phyloP scores from a whole-genome alignment of 2,329 filamentous ascomycete genomes.

The Zasmidium angulare region DNA sequence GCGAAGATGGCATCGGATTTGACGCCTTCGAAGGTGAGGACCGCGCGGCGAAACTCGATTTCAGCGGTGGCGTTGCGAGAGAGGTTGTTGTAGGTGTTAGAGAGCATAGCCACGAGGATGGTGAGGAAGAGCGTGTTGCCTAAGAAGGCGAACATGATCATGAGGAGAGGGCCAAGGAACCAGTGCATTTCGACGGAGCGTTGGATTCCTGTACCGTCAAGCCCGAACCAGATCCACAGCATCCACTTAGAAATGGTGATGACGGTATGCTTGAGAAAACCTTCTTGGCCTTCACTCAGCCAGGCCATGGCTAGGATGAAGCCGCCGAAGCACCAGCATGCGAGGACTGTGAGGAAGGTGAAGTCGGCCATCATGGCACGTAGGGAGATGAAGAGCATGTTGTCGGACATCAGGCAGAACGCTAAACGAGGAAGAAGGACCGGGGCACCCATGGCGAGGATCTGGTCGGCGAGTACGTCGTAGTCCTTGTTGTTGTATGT shows the following conservation, averaged over 20 bases:
- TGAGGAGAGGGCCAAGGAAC: slow-evolving; percentile 74
- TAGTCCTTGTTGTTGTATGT: slow-evolving; percentile 42
- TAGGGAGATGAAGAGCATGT: slow-evolving; percentile 77
- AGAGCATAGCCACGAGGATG: slow-evolving; percentile 82
- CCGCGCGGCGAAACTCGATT: slow-evolving; percentile 77
- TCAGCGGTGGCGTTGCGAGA: slow-evolving; percentile 76
- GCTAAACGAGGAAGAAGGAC: slow-evolving; percentile 76
- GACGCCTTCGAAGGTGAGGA: slow-evolving; percentile 80
- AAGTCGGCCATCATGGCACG: slow-evolving; percentile 86
- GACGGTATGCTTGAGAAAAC: slow-evolving; percentile 39
- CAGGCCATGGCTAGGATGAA: slow-evolving; percentile 78
- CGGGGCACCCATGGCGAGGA: slow-evolving; percentile 76
- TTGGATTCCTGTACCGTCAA: slow-evolving; percentile 65
- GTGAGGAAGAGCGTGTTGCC: slow-evolving; percentile 89
- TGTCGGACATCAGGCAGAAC: slow-evolving; percentile 80
- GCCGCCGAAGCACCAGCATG: slow-evolving; percentile 79
- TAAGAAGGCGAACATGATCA: slow-evolving; percentile 81
- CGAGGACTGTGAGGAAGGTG: slow-evolving; percentile 70
- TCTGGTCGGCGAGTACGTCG: slow-evolving; percentile 61
- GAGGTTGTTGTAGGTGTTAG: slow-evolving; percentile 78
- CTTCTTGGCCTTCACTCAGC: slow-evolving; percentile 63
- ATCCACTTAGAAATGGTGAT: slow-evolving; percentile 84
- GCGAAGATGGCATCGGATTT: slow-evolving; percentile 82
- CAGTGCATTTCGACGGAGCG: slow-evolving; percentile 69
- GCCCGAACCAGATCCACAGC: slow-evolving; percentile 89